Base-by-base conservation (phyloP, 2,329 filamentous ascomycete genomes). In the Nigrospora sphaerica region DNA sequence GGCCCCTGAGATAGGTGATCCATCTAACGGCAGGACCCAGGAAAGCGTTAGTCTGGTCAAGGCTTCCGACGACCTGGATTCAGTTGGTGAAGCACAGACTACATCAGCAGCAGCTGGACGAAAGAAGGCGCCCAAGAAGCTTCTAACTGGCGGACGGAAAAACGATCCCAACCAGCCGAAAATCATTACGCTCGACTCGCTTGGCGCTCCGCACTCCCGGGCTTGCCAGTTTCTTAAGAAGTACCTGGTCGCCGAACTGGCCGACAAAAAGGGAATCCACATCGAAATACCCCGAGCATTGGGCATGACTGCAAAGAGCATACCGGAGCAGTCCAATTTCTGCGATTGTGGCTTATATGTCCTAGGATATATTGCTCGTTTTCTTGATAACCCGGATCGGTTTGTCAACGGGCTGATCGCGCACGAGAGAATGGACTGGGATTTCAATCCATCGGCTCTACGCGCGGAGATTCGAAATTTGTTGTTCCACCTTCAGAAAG, bases 281-380 rank as follows among this genome's bases (percentile, higher is more conserved):
- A 57, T 61, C 32, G 48, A 56, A 2, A 44, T 49, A 16, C 45
- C 53, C 16, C 46, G 50, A 7, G 40, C 54, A 14, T 46, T 68
- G 32, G 80, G 78, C 4, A 81, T 87, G 71, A 89, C 81, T 35
- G 88, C 87, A 5, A 85, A 79, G 49, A 73, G 77, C 9, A 84
- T 96, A 13, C 92, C 93, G 0, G 69, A 78, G 50, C 93, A 98
- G 63, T 68, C 80, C 42, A 97, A 98, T 59, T 86, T 77, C 55
- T 91, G 80, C 50, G 93, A 98, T 61, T 98, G 93, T 58, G 93
- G 93, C 10, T 70, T 96, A 0, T 98, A 86, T 56, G 70, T 97
- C 3, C 70, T 96, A 4, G 86, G 84, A 3, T 98, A 97, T 58
- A 74, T 95, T 45, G 79, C 89, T 53, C 82, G 86, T 52, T 95